These are phyloP conservation scores for Trichoderma oligosporum DNA, from an alignment of 2,329 filamentous ascomycete species.

Conservation along the genomic window DNA sequence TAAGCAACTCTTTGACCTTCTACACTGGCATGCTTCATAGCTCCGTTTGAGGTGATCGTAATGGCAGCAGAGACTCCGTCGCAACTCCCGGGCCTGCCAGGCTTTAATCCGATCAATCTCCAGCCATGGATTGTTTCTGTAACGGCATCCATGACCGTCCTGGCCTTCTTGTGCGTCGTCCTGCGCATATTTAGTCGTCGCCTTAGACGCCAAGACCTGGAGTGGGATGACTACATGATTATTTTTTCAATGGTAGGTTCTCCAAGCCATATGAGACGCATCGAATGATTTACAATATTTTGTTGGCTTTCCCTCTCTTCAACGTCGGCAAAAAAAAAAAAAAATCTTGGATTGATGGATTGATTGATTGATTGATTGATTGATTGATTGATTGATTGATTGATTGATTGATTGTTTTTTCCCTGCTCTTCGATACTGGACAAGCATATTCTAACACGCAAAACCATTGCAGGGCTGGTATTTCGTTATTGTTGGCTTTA, in stretches of 20 bases:
- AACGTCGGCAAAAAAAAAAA: no score
- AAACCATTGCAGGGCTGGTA: slow-evolving; percentile 36
- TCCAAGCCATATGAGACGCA: not conserved
- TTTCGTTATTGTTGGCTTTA: slow-evolving; percentile 42
- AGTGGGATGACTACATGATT: slow-evolving; percentile 50
- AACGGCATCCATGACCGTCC: slow-evolving; percentile 38
- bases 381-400: no score
- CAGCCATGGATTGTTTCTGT: slow-evolving; percentile 42
- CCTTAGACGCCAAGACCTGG: slow-evolving; percentile 39
- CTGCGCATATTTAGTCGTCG: slow-evolving; percentile 41
- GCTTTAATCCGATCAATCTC: slow-evolving; percentile 32
- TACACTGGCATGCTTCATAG: slow-evolving; percentile 7
- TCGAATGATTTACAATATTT: no score
- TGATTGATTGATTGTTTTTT: no score
- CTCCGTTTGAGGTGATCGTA: slow-evolving; percentile 2
- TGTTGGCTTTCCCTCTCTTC: no score
- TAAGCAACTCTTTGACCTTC: not conserved
- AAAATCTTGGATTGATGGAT: no score
- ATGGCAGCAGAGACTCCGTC: slow-evolving; percentile 8
- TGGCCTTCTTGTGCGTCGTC: slow-evolving; percentile 37
- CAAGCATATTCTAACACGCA: not conserved
- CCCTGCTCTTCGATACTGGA: no score
- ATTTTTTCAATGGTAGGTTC: slow-evolving; percentile 44
- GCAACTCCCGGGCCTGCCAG: slow-evolving; percentile 22
- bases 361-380: no score